Evolutionary conservation across 257 asterid species (phyloP).

Genomic region (Sherardia arvensis): DNA sequence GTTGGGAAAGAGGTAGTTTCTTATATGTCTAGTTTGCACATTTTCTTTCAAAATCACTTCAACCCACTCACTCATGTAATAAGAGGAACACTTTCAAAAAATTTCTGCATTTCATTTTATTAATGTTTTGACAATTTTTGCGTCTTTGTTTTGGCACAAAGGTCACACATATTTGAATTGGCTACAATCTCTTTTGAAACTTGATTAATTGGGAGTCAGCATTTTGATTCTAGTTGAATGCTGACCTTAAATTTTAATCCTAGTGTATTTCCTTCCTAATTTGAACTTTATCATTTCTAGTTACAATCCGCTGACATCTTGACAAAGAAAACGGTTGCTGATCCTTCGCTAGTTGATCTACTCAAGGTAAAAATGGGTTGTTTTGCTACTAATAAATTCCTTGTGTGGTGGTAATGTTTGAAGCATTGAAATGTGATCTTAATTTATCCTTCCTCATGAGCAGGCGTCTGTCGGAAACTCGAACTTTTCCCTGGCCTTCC

Average conservation of each 20-base stretch:
- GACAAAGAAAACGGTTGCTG: slow-evolving; percentile 41
- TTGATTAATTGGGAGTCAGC: background rate
- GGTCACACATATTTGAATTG: background rate
- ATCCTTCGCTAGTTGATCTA: slow-evolving; percentile 55
- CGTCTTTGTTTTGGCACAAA: background rate
- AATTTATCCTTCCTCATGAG: slow-evolving; percentile 20
- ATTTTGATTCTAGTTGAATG: background rate
- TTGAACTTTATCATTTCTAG: slow-evolving; percentile 28
- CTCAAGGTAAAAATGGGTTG: slow-evolving; percentile 54
- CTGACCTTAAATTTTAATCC: background rate
- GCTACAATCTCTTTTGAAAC: background rate
- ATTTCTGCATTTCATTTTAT: background rate
- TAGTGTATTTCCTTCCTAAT: background rate
- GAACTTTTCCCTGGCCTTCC: slow-evolving; percentile 78
- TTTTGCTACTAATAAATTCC: background rate
- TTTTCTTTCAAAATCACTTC: background rate
- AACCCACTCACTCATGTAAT: background rate
- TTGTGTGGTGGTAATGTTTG: background rate
- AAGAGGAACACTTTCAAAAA: background rate
- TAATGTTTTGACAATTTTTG: background rate
- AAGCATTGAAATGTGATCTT: slow-evolving; percentile 3
- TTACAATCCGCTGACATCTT: slow-evolving; percentile 57
- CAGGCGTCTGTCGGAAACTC: slow-evolving; percentile 69
- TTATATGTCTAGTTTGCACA: slow-evolving; percentile 2
- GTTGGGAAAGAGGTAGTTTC: slow-evolving; percentile 69